Conservation (phyloP, 768 basidiomycete genomes). For the Boletus huronensis region DNA sequence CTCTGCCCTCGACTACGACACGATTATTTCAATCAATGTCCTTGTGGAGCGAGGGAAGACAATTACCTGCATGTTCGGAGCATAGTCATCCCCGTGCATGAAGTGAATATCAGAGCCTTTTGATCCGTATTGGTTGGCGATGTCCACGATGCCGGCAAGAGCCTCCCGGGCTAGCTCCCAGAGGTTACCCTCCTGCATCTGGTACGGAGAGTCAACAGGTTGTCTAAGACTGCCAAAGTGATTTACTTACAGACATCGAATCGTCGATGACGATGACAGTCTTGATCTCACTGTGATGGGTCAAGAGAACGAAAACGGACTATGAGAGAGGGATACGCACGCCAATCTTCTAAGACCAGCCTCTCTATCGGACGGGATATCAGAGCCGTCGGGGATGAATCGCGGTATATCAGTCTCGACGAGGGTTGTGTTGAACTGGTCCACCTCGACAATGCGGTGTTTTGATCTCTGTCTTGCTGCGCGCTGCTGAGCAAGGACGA, state of each 20-base stretch:
- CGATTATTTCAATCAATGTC: background rate
- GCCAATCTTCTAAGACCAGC: slow-evolving; percentile 20
- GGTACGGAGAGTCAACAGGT: background rate
- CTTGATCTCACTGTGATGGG: slow-evolving; percentile 34
- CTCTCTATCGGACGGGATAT: slow-evolving; percentile 19
- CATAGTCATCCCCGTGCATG: slow-evolving; percentile 36
- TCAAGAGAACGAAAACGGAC: background rate
- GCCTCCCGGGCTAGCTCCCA: slow-evolving; percentile 42
- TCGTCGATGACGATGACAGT: slow-evolving; percentile 42
- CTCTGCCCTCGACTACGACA: slow-evolving; percentile 19
- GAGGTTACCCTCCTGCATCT: slow-evolving; percentile 40
- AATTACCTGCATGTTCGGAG: slow-evolving; percentile 24
- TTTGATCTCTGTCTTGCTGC: background rate
- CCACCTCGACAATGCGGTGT: slow-evolving; percentile 9
- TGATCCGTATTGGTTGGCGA: slow-evolving; percentile 35
- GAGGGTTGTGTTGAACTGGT: slow-evolving; percentile 26
- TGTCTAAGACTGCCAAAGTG: background rate
- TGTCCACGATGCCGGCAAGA: slow-evolving; percentile 38
- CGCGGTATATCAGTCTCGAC: slow-evolving; percentile 28
- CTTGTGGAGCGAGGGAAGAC: background rate
- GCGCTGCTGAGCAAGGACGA: slow-evolving; percentile 29
- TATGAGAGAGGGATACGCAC: slow-evolving; percentile 16
- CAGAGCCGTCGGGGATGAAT: slow-evolving; percentile 15
- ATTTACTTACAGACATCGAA: slow-evolving; percentile 34
- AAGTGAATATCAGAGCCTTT: slow-evolving; percentile 43